Base-by-base conservation (phyloP, 345 rosid genomes). In the thale cress (Arabidopsis thaliana) region DNA sequence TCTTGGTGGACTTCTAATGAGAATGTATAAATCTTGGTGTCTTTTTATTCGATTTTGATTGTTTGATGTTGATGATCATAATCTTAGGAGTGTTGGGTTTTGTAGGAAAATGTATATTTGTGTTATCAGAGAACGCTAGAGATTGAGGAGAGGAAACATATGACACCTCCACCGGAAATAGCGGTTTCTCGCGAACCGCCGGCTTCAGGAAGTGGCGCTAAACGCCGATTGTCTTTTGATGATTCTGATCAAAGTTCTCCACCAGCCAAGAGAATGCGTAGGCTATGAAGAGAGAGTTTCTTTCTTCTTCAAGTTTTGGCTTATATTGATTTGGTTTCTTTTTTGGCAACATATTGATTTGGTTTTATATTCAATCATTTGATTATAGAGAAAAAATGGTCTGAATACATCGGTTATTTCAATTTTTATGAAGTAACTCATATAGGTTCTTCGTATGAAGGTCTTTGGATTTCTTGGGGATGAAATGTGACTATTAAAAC, bases 201-300 rank as follows among this genome's bases (percentile, higher is more conserved):
- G 20, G 72, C 67, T 23, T 53, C 81, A 55, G 90, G 85, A 57
- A 77, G 77, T 62, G 86, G 88, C 7, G 72, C 76, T 62, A 91
- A 87, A 78, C 86, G 91, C 59, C 85, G 87, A 38, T 85, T 91
- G 61, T 72, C 86, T 56, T 91, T 85, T 82, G 83, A 73, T 59
- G 82, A 49, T 45, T 64, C 65, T 53, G 87, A 82, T 70, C 79
- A 77, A 65, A 72, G 67, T 76, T 71, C 69, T 64, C 71, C 69
- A 60, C 71, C 81, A 8, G 36, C 45, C 60, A 87, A 79, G 87
- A 90, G 82, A 82, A 76, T 67, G 36, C 74, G 75, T 72, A 74
- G 69, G 72, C 82, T 71, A 44, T 78, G 68, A 71, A 66, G 76
- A 68, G 76, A 68, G 76, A 25, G 58, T 61, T 75, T 42, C 22